These are phyloP conservation scores for Trichoderma hamatum DNA, from an alignment of 2,329 filamentous ascomycete genomes.

Conservation along the genomic window DNA sequence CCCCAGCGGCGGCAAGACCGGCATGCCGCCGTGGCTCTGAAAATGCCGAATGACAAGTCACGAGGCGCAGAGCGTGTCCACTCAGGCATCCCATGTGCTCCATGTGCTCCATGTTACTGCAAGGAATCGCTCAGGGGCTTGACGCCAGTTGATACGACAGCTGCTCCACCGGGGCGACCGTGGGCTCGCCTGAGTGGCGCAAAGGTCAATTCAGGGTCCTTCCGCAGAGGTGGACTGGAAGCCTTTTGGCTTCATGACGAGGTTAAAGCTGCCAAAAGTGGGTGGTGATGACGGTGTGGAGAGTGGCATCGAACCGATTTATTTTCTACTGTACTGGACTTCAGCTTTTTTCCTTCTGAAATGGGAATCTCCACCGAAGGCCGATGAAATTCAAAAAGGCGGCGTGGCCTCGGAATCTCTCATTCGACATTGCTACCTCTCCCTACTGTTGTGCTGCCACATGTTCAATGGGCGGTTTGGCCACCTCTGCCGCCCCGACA, in stretches of 20 bases:
- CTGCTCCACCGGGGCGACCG: conserved; percentile 4
- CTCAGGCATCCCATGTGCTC: conserved; percentile 24
- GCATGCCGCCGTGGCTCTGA: conserved; percentile 4
- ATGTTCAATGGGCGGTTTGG: conserved; percentile 7
- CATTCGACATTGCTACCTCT: not conserved
- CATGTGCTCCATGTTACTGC: not conserved
- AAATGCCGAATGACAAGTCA: conserved; percentile 19
- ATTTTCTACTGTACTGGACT: not conserved
- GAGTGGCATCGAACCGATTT: not conserved
- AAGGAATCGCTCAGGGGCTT: conserved; percentile 22
- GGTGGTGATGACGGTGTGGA: conserved; percentile 9
- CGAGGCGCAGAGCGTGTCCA: conserved; percentile 25
- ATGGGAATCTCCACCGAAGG: not conserved
- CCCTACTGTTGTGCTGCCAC: not conserved
- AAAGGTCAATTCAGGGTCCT: conserved; percentile 22
- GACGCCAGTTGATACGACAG: not conserved
- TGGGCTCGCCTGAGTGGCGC: not conserved
- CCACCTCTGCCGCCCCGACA: not conserved
- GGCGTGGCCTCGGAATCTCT: conserved; percentile 19
- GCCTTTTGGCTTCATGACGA: not conserved
- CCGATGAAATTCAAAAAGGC: conserved; percentile 8
- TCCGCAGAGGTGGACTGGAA: not conserved
- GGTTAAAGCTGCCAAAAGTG: conserved; percentile 7
- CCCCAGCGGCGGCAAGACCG: conserved; percentile 15
- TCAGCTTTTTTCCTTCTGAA: not conserved